A percentile compares a stretch with the other conserved stretches of the same genome.
Conservation (phyloP, 331 rosid species). For the Saraca asoca region DNA sequence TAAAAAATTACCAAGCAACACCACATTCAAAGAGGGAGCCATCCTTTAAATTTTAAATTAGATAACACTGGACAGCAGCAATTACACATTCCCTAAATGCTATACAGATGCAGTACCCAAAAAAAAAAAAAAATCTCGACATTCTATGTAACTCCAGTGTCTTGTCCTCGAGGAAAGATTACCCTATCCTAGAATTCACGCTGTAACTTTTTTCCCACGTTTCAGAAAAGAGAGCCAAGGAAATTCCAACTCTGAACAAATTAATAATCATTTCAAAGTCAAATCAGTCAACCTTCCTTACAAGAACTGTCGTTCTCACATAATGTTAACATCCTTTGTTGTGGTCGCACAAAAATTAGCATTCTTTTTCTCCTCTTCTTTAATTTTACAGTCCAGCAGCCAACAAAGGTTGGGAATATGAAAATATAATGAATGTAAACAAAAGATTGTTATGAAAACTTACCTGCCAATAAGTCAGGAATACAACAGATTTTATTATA, state of each 20-base stretch:
- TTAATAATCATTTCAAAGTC: background rate
- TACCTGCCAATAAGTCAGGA: constrained; percentile 99
- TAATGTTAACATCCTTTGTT: constrained; percentile 14
- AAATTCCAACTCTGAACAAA: background rate
- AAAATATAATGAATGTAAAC: constrained; percentile 19
- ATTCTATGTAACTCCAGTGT: background rate
- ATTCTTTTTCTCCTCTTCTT: constrained; percentile 15
- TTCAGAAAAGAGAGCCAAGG: background rate
- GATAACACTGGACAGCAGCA: constrained; percentile 3
- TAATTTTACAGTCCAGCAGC: constrained; percentile 14
- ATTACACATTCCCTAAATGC: constrained; percentile 17
- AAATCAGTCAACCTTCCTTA: constrained; percentile 18
- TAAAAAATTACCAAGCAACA: constrained; percentile 16
- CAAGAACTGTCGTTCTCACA: constrained; percentile 6
- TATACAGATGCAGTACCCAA: background rate
- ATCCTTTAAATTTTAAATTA: constrained; percentile 3
- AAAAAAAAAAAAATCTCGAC: background rate
- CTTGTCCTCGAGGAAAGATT: constrained; percentile 8
- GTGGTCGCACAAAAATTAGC: constrained; percentile 20
- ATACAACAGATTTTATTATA: constrained; percentile 92
- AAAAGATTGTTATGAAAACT: constrained; percentile 5
- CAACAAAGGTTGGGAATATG: constrained; percentile 21
- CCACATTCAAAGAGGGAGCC: constrained; percentile 9
- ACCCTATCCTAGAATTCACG: constrained; percentile 3
- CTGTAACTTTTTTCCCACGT: background rate